Percentiles rank a stretch among this genome's conserved stretches.
These are phyloP conservation scores for Aureobasidium lini DNA, from an alignment of 2,329 filamentous ascomycete species.

Conservation along the genomic window DNA sequence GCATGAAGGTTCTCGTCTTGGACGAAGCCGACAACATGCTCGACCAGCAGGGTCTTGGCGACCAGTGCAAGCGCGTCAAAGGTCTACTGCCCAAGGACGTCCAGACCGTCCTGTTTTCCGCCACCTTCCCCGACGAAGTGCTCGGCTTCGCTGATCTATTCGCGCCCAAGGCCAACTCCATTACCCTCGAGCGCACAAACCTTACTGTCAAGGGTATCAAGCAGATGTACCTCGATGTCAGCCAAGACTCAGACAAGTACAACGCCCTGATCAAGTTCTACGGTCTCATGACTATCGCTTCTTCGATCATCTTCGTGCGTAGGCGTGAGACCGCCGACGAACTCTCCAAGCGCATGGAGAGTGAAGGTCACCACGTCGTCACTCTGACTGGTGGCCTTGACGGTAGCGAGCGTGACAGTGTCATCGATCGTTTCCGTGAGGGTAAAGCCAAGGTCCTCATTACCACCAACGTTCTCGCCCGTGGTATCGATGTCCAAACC, in stretches of 20 bases:
- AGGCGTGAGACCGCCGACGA: conserved; percentile 77
- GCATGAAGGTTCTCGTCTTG: conserved; percentile 76
- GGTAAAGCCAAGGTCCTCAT: conserved; percentile 93
- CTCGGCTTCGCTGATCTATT: conserved; percentile 76
- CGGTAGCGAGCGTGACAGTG: conserved; percentile 69
- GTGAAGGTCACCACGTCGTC: conserved; percentile 85
- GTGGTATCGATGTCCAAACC: conserved; percentile 84
- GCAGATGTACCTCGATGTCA: conserved; percentile 94
- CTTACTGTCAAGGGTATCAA: conserved; percentile 95
- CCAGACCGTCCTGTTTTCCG: conserved; percentile 94
- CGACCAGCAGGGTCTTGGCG: conserved; percentile 87
- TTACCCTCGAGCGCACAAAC: conserved; percentile 80
- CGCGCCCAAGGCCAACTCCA: conserved; percentile 75
- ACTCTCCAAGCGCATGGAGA: conserved; percentile 78
- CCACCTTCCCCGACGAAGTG: conserved; percentile 83
- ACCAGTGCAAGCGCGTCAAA: conserved; percentile 90
- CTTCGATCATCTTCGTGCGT: conserved; percentile 97
- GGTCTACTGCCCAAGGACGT: conserved; percentile 62
- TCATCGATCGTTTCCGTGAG: conserved; percentile 79
- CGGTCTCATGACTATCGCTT: conserved; percentile 90
- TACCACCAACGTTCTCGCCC: conserved; percentile 91
- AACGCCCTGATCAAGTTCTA: conserved; percentile 86
- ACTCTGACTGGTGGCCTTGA: conserved; percentile 85
- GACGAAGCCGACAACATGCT: conserved; percentile 99
- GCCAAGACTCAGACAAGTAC: conserved; percentile 75